Evolutionary conservation across 139 green algal genomes (phyloP), one percentile per base, ranked within the genome.

Genomic region (Tetraselmis chui): DNA sequence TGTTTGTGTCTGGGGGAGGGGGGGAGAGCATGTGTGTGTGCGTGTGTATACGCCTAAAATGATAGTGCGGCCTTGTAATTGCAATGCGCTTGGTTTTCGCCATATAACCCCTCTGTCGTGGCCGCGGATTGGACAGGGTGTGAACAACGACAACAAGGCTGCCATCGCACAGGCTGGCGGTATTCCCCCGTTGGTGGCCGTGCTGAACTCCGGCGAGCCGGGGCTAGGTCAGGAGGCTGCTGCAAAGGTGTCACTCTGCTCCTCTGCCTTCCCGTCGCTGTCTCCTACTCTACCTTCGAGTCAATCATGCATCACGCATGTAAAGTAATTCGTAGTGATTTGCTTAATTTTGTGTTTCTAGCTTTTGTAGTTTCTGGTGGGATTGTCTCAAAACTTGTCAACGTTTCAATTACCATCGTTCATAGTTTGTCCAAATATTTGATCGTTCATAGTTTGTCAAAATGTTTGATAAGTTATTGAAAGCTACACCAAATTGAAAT

Each of bases 91-190:
- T 84, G 23, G n/a, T 29, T 30, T 5, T 29, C 22, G 29, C 79
- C 18, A 11, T 84, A 2, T 27, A 2, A n/a, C 80, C 79, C 11
- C 25, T 84, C 1, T 80, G 79, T 29, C 2, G 25, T 78, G 80
- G 79, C 2, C 79, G 79, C 74, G 59, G 30, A 23, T 11, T 29
- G 27, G 31, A 74, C 59, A 30, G 67, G 23, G 81, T 77, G 31
- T 78, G 28, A 84, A 84, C 81, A 85, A 58, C 76, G 75, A 84
- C 30, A 87, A 87, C 79, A 87, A 84, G 67, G 25, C 79, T 1
- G 78, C 83, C 18, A 81, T 87, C 28, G 83, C 83, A 23, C 79
- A 83, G 59, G 59, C 32, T 25, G 83, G 79, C 1, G 83, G 76
- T 1, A 87, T 87, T 30, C 76, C 76, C 2, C 59, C 74, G 28